These are phyloP conservation scores for Lecanoromycetidae sp. DNA, from an alignment of 2,329 filamentous ascomycete species.

Conservation along the genomic window DNA sequence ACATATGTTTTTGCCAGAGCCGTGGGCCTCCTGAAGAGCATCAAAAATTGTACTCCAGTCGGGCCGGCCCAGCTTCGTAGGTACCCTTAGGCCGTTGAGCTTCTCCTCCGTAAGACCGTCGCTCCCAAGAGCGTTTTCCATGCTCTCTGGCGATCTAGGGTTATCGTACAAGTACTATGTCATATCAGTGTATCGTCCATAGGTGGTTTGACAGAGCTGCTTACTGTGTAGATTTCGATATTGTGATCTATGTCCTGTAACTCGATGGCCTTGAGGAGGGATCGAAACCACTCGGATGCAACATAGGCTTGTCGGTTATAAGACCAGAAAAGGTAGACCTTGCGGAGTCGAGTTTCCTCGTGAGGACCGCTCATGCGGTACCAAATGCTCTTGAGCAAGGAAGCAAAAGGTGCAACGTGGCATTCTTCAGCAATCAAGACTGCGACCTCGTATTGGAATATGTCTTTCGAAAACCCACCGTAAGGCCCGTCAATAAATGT, in stretches of 20 bases:
- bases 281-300: conserved; percentile 83
- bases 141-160: too few species aligned
- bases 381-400: conserved; percentile 69
- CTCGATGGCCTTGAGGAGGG: conserved; percentile 70
- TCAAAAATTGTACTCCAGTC: conserved; percentile 47
- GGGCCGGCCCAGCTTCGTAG: conserved; percentile 73
- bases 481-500: conserved; percentile 79
- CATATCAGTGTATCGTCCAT: background rate
- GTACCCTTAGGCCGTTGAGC: conserved; percentile 66
- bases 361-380: conserved; percentile 84
- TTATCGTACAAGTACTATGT: conserved; percentile 64
- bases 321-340: conserved; percentile 91
- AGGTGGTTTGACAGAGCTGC: conserved; percentile 16
- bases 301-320: conserved; percentile 81
- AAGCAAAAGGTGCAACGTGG: conserved; percentile 41
- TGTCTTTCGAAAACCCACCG: conserved; percentile 73
- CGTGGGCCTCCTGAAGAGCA: background rate
- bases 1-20: too few species aligned
- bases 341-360: conserved; percentile 64
- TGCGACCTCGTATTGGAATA: conserved; percentile 51
- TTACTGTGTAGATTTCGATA: conserved; percentile 71
- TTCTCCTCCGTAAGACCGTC: conserved; percentile 60
- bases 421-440: conserved; percentile 40
- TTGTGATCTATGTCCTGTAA: conserved; percentile 71
- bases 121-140: conserved; percentile 92